These are phyloP conservation scores for Circinella umbellata DNA, from an alignment of 371 early-diverging fungal species.

Conservation along the genomic window DNA sequence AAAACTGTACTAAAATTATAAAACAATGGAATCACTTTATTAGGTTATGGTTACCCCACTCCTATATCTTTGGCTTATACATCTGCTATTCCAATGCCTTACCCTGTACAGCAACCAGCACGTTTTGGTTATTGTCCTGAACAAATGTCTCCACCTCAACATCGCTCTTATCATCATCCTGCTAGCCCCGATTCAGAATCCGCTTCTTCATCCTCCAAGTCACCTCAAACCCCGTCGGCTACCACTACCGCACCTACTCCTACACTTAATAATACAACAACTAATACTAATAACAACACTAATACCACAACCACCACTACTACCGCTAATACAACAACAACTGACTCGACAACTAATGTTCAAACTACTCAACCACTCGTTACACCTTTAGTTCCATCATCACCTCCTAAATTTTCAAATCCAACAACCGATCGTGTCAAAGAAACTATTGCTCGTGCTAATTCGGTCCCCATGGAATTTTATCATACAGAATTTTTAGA, in stretches of 20 bases:
- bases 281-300: background rate
- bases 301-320: constrained; percentile 6
- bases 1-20: background rate
- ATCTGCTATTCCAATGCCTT: constrained; percentile 26
- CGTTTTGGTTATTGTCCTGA: constrained; percentile 38
- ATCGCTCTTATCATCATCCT: constrained; percentile 15
- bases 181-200: constrained; percentile 42
- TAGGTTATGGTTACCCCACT: constrained; percentile 9
- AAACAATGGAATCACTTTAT: background rate
- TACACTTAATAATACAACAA: constrained; percentile 1
- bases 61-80: constrained; percentile 22
- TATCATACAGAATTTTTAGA: constrained; percentile 56
- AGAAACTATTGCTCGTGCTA: constrained; percentile 52
- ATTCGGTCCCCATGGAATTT: constrained; percentile 53
- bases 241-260: constrained; percentile 8
- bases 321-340: constrained; percentile 1
- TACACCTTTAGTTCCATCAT: constrained; percentile 23
- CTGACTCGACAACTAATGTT: background rate
- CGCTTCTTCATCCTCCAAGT: constrained; percentile 31
- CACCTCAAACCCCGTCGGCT: constrained; percentile 25
- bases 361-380: constrained; percentile 1
- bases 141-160: constrained; percentile 17
- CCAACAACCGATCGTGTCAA: constrained; percentile 49
- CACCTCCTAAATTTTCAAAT: constrained; percentile 22
- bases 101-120: constrained; percentile 18